These are phyloP conservation scores for Colletotrichum camelliae DNA, from an alignment of 2,329 filamentous ascomycete genomes.

Conservation along the genomic window DNA sequence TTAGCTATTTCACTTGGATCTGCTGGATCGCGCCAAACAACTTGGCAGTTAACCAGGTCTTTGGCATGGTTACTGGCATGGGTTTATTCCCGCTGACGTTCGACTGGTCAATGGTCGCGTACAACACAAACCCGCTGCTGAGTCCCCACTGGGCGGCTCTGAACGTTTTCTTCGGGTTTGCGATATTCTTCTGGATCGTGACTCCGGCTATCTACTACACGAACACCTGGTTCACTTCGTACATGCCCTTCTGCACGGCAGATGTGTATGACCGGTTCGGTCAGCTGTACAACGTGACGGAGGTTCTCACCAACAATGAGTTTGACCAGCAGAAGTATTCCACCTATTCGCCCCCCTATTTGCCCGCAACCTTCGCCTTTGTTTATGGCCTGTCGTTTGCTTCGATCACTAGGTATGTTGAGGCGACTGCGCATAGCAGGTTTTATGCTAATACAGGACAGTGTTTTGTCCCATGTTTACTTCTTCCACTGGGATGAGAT, in stretches of 20 bases:
- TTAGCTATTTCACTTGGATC: conserved; percentile 48
- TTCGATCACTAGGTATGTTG: conserved; percentile 55
- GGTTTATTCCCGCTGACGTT: conserved; percentile 46
- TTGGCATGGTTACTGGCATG: conserved; percentile 50
- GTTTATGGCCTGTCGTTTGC: conserved; percentile 70
- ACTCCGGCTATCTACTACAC: conserved; percentile 63
- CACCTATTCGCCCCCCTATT: conserved; percentile 55
- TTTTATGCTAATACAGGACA: conserved; percentile 42
- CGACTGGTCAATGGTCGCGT: conserved; percentile 39
- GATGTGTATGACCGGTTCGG: conserved; percentile 55
- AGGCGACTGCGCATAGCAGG: too few species aligned
- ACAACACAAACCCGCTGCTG: conserved; percentile 43
- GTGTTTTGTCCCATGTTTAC: conserved; percentile 42
- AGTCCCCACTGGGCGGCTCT: conserved; percentile 63
- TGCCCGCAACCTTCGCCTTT: conserved; percentile 52
- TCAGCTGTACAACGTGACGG: conserved; percentile 49
- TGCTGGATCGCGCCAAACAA: conserved; percentile 56
- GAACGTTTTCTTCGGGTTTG: conserved; percentile 63
- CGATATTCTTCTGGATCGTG: conserved; percentile 59
- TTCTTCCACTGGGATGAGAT: conserved; percentile 47
- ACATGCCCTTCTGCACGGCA: conserved; percentile 60
- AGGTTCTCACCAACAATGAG: conserved; percentile 45
- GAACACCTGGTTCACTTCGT: conserved; percentile 62
- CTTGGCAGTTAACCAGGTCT: conserved; percentile 49
- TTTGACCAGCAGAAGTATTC: conserved; percentile 52